Base-by-base conservation (phyloP, 2,329 filamentous ascomycete genomes). In the Helminthosporium solani region DNA sequence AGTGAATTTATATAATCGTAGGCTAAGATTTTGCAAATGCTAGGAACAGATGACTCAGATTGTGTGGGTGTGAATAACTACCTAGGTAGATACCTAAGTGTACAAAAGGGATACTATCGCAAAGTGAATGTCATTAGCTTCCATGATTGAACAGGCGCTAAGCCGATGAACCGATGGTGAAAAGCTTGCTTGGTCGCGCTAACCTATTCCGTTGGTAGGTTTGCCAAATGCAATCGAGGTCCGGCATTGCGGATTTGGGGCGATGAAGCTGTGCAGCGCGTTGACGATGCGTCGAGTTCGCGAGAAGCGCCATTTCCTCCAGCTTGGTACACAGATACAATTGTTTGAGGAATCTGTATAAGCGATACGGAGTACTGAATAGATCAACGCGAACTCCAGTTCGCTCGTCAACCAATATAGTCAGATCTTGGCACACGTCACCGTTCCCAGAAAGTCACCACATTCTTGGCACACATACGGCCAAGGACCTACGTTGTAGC, bases 381-480 rank as follows among this genome's bases (percentile, higher is more conserved):
- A 12, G 25, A 27, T 12, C 7, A 12, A 27, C 25, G 25, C 25
- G 25, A 31, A 6, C 28, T n/a, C 25, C 28, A 14, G 28, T 6
- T 31, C 28, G 12, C 25, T 12, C 14, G 28, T 31, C 28, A 14
- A 31, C 14, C 28, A 31, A 31, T 14, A 31, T 14, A 11, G n/a
- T 20, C n/a, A 25, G 12, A 19, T 18, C 40, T 42, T 42, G 40
- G 40, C 40, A 12, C 33, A 31, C 40, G 40, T 42, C 40, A 42
- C 18, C 16, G 39, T 41, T 33, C n/a, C 15, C 30, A 7, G 18
- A 14, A 8, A 7, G n/a, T 23, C 40, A 42, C n/a, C 7, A 15
- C n/a, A 42, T 42, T 20, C 40, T 23, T 25, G 40, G n/a, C 7
- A 19, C 31, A 21, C 7, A 19, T 19, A 21, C 19, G 23, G 31